A percentile compares a stretch with the other conserved stretches of the same genome.
phyloP scores from a whole-genome alignment of 169 alveolate species.

The Plasmodium falciparum region DNA sequence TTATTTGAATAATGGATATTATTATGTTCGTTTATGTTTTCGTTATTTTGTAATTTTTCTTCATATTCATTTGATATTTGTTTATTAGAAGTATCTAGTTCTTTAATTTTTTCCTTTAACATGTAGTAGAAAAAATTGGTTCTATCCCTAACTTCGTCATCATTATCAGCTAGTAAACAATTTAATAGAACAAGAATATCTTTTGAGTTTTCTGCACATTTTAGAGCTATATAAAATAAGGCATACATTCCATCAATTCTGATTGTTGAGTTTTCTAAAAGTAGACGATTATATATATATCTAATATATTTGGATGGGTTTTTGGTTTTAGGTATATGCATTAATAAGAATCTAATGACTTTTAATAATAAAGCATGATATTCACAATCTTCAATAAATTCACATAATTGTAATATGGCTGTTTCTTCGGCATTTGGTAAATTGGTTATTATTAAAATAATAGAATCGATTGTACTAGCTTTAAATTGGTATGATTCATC shows the following conservation, averaged over 20 bases:
- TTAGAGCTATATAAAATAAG: conserved; percentile 91
- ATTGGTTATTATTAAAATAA: conserved; percentile 90
- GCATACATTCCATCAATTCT: conserved; percentile 98
- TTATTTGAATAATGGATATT: too few species aligned
- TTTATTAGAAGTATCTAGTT: not conserved
- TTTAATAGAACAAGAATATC: conserved; percentile 82
- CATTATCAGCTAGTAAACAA: conserved; percentile 81
- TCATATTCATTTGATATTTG: not conserved
- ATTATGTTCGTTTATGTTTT: not conserved
- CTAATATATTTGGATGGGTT: conserved; percentile 95
- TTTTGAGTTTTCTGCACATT: conserved; percentile 80
- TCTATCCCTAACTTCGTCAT: conserved; percentile 88
- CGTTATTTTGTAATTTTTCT: conserved; percentile 25
- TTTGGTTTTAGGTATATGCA: conserved; percentile 92
- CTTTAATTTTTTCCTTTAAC: conserved; percentile 29
- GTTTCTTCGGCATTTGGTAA: conserved; percentile 88
- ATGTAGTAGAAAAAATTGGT: conserved; percentile 78
- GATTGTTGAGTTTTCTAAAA: conserved; percentile 95
- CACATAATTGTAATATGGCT: conserved; percentile 94
- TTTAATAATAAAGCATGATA: conserved; percentile 90
- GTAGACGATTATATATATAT: conserved; percentile 96
- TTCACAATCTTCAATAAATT: conserved; percentile 98
- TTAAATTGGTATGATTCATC: conserved; percentile 93
- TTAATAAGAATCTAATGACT: conserved; percentile 92
- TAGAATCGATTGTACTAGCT: conserved; percentile 93